phyloP scores from a whole-genome alignment of 2,329 filamentous ascomycete species.

The Cordyceps javanica region DNA sequence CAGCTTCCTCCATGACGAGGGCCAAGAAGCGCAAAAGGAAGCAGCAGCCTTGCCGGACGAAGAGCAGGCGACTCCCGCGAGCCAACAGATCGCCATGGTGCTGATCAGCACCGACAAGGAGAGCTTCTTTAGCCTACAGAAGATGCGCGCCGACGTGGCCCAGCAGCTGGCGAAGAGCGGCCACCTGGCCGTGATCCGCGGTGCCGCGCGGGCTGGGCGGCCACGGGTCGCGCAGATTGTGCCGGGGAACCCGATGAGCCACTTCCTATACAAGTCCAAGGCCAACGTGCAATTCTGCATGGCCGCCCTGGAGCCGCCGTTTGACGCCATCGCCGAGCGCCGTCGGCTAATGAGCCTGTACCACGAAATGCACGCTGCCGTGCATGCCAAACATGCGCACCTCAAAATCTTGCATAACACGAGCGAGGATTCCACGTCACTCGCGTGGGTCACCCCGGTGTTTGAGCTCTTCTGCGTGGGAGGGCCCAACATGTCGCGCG shows the following conservation, averaged over 20 bases:
- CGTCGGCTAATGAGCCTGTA: conserved; percentile 79
- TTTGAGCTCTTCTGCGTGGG: conserved; percentile 98
- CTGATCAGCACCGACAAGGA: conserved; percentile 91
- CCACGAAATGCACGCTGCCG: conserved; percentile 71
- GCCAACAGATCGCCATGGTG: conserved; percentile 79
- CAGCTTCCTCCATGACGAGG: conserved; percentile 72
- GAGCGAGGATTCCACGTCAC: conserved; percentile 65
- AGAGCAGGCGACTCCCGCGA: conserved; percentile 52
- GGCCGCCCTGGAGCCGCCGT: conserved; percentile 71
- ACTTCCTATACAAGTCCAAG: conserved; percentile 94
- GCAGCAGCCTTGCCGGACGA: conserved; percentile 43
- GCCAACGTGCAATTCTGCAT: conserved; percentile 95
- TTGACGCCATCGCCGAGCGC: conserved; percentile 50
- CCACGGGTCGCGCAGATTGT: conserved; percentile 68
- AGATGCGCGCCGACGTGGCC: conserved; percentile 58
- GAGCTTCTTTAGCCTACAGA: conserved; percentile 82
- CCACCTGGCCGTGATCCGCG: conserved; percentile 66
- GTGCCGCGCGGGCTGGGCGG: conserved; percentile 65
- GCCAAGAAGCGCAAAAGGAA: conserved; percentile 24
- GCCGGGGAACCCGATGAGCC: conserved; percentile 72
- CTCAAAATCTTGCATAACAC: conserved; percentile 81
- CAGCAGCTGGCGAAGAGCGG: conserved; percentile 70
- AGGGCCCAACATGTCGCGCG: conserved; percentile 59
- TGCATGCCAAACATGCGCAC: conserved; percentile 79
- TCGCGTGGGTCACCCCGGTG: conserved; percentile 85